These are phyloP conservation scores for Aleurites moluccanus DNA, from an alignment of 441 rosid genomes.

Conservation along the genomic window DNA sequence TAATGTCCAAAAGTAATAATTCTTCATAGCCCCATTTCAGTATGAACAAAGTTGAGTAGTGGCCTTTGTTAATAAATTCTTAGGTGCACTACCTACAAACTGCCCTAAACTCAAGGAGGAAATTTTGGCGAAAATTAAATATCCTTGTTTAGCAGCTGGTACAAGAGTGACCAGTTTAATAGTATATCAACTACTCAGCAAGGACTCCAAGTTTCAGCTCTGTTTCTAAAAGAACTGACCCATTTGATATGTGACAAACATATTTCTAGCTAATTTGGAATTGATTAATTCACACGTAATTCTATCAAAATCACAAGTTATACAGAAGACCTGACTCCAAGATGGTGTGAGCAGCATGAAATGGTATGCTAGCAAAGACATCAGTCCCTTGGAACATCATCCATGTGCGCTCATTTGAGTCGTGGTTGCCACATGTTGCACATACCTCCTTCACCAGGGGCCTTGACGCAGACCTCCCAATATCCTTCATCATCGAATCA, in stretches of 20 bases:
- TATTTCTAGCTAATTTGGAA: neutral
- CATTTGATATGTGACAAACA: neutral
- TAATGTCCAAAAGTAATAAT: neutral
- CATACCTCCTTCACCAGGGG: slow-evolving; percentile 78
- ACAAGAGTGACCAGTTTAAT: neutral
- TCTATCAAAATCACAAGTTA: neutral
- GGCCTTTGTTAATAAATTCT: neutral
- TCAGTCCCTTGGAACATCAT: slow-evolving; percentile 80
- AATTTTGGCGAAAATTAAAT: neutral
- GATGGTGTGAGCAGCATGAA: slow-evolving; percentile 77
- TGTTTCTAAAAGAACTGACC: neutral
- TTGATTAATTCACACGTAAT: neutral
- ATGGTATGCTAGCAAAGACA: slow-evolving; percentile 60
- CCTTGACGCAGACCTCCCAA: slow-evolving; percentile 40
- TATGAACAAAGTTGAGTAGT: neutral
- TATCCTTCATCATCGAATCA: slow-evolving; percentile 68
- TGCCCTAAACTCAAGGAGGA: neutral
- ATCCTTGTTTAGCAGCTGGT: neutral
- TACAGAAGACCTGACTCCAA: slow-evolving; percentile 60
- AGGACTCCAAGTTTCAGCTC: neutral
- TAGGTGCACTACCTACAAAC: neutral
- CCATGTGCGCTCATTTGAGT: slow-evolving; percentile 67
- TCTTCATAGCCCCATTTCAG: neutral
- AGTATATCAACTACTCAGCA: neutral
- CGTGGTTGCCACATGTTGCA: slow-evolving; percentile 69